Conservation (phyloP, 1,139 yeast genomes). For the Candida glucosophila region DNA sequence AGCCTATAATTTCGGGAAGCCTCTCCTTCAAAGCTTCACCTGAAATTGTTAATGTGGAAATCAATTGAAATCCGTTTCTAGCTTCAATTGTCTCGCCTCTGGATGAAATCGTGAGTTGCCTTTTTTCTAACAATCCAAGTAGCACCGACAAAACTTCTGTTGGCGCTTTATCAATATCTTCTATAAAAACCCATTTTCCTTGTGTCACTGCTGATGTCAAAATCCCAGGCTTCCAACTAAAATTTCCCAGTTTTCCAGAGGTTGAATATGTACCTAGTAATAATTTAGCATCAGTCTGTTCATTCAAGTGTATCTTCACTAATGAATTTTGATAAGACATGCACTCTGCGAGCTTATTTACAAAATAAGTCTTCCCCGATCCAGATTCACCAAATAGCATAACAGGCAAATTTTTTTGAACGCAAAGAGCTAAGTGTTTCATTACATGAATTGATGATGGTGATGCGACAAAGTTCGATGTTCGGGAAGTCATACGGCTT, state of each 20-base stretch:
- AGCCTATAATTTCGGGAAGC: slow-evolving; percentile 72
- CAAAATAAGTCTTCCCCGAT: slow-evolving; percentile 82
- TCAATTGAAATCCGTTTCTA: slow-evolving; percentile 75
- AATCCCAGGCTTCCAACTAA: slow-evolving; percentile 94
- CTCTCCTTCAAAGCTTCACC: slow-evolving; percentile 18
- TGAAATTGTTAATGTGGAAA: slow-evolving; percentile 71
- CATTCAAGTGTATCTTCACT: slow-evolving; percentile 89
- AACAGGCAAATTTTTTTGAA: slow-evolving; percentile 57
- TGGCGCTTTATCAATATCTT: slow-evolving; percentile 95
- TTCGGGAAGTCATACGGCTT: no score
- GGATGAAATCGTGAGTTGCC: slow-evolving; percentile 81
- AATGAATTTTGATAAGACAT: slow-evolving; percentile 55
- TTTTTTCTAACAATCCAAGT: slow-evolving; percentile 73
- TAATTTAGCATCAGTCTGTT: slow-evolving; percentile 92
- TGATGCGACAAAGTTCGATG: no score
- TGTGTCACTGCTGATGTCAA: slow-evolving; percentile 85
- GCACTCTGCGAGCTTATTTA: slow-evolving; percentile 61
- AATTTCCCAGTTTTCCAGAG: slow-evolving; percentile 89
- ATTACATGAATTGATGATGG: no score
- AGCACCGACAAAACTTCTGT: slow-evolving; percentile 92
- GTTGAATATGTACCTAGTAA: slow-evolving; percentile 89
- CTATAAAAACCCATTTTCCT: slow-evolving; percentile 93
- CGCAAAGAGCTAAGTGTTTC: no score
- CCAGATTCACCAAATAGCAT: slow-evolving; percentile 81
- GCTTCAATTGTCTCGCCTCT: slow-evolving; percentile 85